Evolutionary conservation across 176 grass and related monocot species (phyloP), one percentile per base, ranked within the genome.

Genomic region (Guadua angustifolia): DNA sequence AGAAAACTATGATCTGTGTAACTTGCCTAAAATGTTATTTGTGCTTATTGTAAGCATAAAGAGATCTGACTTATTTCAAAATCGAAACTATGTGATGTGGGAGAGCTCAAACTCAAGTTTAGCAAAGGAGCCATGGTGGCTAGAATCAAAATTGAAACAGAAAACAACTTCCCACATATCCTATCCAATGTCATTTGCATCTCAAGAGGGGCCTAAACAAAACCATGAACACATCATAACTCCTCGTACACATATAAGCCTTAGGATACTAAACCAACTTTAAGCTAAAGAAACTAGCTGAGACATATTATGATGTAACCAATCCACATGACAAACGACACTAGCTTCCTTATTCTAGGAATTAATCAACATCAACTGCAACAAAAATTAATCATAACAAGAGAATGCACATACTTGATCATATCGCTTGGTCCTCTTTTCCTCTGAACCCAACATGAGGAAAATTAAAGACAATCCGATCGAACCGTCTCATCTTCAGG

Each of bases 401-500:
- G 26, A 58, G 22, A 67, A 51, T 1, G 17, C 66, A 81, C 79
- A 80, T 94, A 94, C 92, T 83, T 79, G 83, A 94, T 79, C 19
- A 87, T 0, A n/a, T 26, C 62, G 35, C 4, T 11, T 84, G 11
- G 5, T 57, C 13, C 45, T 94, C 92, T 43, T 22, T 79, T 78
- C 87, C 92, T 57, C n/a, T 79, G 35, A 88, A 94, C 3, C 90
- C 87, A 71, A 82, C 87, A 80, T 94, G 85, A 18, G 93, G 82
- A 40, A 94, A 94, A 69, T 94, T 90, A 52, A 88, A 94, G 22
- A 94, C 74, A 53, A 94, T 90, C 42, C 87, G 43, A 86, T 95
- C 82, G 56, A 94, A 92, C 15, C 9, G 24, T 15, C 42, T 73
- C 44, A 50, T 80, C 60, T 68, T 88, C 62, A 92, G 69, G 39